These are phyloP conservation scores for Aegle marmelos DNA, from an alignment of 345 rosid species.

Conservation along the genomic window DNA sequence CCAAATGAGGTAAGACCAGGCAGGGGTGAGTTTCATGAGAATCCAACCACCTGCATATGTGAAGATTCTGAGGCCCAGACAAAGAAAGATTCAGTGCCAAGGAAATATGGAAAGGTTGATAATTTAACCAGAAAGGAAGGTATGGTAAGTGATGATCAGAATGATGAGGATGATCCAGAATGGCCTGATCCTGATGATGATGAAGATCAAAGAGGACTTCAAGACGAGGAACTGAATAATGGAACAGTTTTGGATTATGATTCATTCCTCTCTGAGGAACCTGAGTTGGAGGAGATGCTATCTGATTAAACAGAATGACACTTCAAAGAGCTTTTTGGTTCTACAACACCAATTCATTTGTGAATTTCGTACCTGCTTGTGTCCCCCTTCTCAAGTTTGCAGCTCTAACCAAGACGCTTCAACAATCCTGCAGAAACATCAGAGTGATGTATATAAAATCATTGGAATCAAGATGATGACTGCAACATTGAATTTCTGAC, in stretches of 20 bases:
- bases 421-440: not conserved
- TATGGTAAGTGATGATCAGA: slow-evolving; percentile 35
- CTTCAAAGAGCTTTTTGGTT: not conserved
- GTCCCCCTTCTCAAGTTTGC: not conserved
- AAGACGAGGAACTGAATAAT: slow-evolving; percentile 37
- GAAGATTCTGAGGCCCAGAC: slow-evolving; percentile 53
- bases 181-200: slow-evolving; percentile 65
- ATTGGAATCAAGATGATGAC: not conserved
- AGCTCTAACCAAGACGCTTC: slow-evolving; percentile 4
- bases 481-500: not conserved
- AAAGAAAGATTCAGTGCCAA: slow-evolving; percentile 29
- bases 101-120: slow-evolving; percentile 50
- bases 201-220: slow-evolving; percentile 44
- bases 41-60: slow-evolving; percentile 87
- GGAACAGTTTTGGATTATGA: slow-evolving; percentile 64
- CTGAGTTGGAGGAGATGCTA: slow-evolving; percentile 77
- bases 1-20: slow-evolving; percentile 93
- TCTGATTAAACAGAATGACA: slow-evolving; percentile 50
- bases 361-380: not conserved
- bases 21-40: slow-evolving; percentile 98
- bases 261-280: slow-evolving; percentile 51
- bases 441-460: slow-evolving; percentile 15
- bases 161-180: slow-evolving; percentile 55
- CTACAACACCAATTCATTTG: not conserved
- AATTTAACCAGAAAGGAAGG: slow-evolving; percentile 31